These are phyloP conservation scores for Thymus mandschuricus DNA, from an alignment of 257 asterid species.

Conservation along the genomic window DNA sequence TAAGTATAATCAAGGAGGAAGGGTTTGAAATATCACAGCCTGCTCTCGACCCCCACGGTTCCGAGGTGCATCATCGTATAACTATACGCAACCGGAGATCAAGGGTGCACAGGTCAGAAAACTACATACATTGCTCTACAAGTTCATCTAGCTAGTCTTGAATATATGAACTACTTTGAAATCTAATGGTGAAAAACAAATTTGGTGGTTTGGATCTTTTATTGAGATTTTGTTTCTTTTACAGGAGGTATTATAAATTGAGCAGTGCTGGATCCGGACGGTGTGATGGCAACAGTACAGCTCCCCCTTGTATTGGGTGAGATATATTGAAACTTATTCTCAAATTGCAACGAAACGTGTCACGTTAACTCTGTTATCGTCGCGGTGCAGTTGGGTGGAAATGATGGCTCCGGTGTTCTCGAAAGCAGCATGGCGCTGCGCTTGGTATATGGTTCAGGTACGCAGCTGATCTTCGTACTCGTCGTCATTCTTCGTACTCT, in stretches of 20 bases:
- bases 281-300: constrained; percentile 64
- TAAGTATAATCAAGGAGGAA: constrained; percentile 69
- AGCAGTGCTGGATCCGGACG: constrained; percentile 50
- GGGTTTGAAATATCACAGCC: constrained; percentile 92
- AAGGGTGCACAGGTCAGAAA: constrained; percentile 72
- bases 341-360: no score
- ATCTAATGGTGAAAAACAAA: no score
- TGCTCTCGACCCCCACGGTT: constrained; percentile 59
- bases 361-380: no score
- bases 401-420: constrained; percentile 99
- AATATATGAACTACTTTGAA: no score
- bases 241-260: constrained; percentile 57
- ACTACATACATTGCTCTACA: no score
- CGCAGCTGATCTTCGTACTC: background rate
- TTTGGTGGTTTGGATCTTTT: no score
- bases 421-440: constrained; percentile 89
- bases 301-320: constrained; percentile 95
- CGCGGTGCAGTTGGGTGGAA: constrained; percentile 80
- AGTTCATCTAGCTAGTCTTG: no score
- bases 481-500: background rate
- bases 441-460: constrained; percentile 93
- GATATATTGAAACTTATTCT: background rate
- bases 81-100: constrained; percentile 60
- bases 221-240: no score
- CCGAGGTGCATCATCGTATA: constrained; percentile 73